Conservation (phyloP, 1,284 basidiomycete species). For the Fomitopsis palustris region DNA sequence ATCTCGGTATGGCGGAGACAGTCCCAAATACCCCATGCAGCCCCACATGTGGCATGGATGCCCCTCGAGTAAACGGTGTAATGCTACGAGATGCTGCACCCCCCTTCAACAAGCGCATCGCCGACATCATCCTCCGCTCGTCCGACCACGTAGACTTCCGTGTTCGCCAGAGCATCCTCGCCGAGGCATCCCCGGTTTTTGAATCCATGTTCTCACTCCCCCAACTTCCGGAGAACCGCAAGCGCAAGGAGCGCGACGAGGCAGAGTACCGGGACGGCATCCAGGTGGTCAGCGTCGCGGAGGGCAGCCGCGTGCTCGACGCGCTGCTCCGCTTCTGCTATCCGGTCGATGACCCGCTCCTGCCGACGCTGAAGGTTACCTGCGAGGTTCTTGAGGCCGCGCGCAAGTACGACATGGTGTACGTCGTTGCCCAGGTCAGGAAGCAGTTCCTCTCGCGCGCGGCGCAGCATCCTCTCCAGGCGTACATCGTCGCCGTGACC, state of each 20-base stretch:
- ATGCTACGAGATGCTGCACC: background rate
- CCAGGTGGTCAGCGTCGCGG: constrained; percentile 30
- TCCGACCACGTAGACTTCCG: constrained; percentile 14
- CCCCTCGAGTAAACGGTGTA: background rate
- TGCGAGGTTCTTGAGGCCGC: constrained; percentile 13
- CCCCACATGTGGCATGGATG: too few species aligned
- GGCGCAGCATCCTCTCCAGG: background rate
- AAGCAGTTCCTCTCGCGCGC: constrained; percentile 1
- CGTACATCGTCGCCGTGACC: background rate
- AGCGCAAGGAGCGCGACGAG: background rate
- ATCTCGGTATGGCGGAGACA: background rate
- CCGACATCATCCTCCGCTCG: constrained; percentile 15
- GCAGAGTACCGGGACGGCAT: constrained; percentile 7
- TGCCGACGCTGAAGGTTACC: constrained; percentile 10
- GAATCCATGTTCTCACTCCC: constrained; percentile 15
- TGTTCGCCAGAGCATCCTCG: constrained; percentile 11
- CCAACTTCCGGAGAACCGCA: constrained; percentile 4
- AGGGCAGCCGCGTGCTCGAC: constrained; percentile 30
- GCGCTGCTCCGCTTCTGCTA: constrained; percentile 29
- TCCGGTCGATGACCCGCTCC: constrained; percentile 24
- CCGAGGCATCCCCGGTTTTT: constrained; percentile 10
- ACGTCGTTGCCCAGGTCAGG: background rate
- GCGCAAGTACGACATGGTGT: constrained; percentile 19
- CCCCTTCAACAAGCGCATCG: constrained; percentile 7
- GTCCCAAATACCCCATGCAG: too few species aligned